Conservation (phyloP, 257 asterid species). For the Echites panduratus region DNA sequence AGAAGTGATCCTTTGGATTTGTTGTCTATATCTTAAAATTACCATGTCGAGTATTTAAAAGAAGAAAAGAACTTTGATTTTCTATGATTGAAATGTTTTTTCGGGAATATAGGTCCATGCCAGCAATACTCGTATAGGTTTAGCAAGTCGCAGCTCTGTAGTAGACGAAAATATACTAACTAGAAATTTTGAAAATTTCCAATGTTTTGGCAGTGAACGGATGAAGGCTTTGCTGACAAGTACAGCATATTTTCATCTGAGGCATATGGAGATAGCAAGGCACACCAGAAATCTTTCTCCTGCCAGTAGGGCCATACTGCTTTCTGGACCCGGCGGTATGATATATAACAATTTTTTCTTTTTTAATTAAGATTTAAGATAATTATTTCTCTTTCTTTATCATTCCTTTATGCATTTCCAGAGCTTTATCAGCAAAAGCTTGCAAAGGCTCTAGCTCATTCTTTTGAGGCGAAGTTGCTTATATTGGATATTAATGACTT, state of each 20-base stretch:
- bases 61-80: background rate
- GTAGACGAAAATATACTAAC: background rate
- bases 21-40: background rate
- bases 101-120: background rate
- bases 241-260: slow-evolving; percentile 88
- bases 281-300: slow-evolving; percentile 91
- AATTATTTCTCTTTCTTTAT: slow-evolving; percentile 1
- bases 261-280: slow-evolving; percentile 68
- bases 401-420: slow-evolving; percentile 19
- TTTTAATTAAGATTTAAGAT: background rate
- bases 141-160: background rate
- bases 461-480: slow-evolving; percentile 68
- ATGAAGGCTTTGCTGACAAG: slow-evolving; percentile 56
- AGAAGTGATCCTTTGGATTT: background rate
- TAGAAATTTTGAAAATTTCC: slow-evolving; percentile 1
- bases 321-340: slow-evolving; percentile 90
- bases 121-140: background rate
- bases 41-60: background rate
- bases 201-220: slow-evolving; percentile 60
- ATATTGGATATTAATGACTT: slow-evolving; percentile 75
- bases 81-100: background rate
- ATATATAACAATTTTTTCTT: background rate
- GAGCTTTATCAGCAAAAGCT: slow-evolving; percentile 76
- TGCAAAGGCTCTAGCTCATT: slow-evolving; percentile 84
- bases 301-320: slow-evolving; percentile 84